phyloP scores from a whole-genome alignment of 2,329 filamentous ascomycete species.

The Ophiocordyceps camponoti-floridani region DNA sequence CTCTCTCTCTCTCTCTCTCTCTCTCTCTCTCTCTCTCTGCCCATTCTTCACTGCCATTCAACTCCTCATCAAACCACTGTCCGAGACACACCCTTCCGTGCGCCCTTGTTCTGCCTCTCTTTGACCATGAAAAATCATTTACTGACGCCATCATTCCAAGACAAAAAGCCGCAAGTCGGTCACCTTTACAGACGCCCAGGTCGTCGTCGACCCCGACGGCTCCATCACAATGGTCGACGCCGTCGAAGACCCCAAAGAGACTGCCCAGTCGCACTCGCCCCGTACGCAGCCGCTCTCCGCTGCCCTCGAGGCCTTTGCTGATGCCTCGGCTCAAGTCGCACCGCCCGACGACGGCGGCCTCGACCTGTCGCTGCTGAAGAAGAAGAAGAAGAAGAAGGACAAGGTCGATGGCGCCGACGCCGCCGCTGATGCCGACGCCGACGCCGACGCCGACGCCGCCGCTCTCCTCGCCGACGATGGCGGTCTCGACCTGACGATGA shows the following conservation, averaged over 20 bases:
- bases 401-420: too few relatives aligned
- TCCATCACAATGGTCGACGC: constrained; percentile 61
- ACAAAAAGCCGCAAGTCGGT: constrained; percentile 81
- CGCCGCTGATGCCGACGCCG: constrained; percentile 19
- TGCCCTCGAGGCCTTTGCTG: constrained; percentile 37
- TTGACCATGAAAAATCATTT: not conserved
- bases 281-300: constrained; percentile 43
- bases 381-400: constrained; percentile 52
- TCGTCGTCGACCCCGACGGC: constrained; percentile 80
- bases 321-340: constrained; percentile 22
- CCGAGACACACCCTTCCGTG: too few relatives aligned
- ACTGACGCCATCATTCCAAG: constrained; percentile 13
- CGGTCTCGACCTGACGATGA: constrained; percentile 42
- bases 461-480: constrained; percentile 33
- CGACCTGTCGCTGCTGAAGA: constrained; percentile 55
- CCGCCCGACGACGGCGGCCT: constrained; percentile 33
- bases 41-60: too few relatives aligned
- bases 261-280: constrained; percentile 62
- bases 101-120: not conserved
- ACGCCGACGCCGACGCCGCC: constrained; percentile 21
- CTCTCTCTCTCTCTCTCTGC: not conserved
- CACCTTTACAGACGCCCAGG: constrained; percentile 74
- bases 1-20: not conserved
- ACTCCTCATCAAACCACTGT: not conserved
- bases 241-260: constrained; percentile 58